These are phyloP conservation scores for Solanum piurae DNA, from an alignment of 257 asterid genomes.

Conservation along the genomic window DNA sequence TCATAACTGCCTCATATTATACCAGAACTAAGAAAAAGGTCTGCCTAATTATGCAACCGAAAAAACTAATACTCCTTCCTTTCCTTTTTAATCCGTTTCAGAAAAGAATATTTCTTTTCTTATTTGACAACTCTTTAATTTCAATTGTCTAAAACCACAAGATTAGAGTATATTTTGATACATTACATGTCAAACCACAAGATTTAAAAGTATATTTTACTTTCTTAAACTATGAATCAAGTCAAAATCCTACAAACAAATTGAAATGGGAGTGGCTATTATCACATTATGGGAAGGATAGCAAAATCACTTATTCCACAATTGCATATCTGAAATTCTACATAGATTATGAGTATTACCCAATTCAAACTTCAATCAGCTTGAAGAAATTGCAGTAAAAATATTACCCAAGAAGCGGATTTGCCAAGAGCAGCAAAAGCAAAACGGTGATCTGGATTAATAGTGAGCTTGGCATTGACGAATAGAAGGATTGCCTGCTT, in stretches of 20 bases:
- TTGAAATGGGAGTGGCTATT: neutral
- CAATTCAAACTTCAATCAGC: neutral
- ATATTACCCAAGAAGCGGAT: conserved; percentile 47
- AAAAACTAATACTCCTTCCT: neutral
- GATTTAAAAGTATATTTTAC: neutral
- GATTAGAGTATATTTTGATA: neutral
- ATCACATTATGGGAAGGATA: neutral
- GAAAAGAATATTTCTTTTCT: neutral
- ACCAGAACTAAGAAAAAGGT: neutral
- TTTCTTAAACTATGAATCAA: neutral
- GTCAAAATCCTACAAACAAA: neutral
- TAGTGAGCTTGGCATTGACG: conserved; percentile 71
- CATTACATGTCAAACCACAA: neutral
- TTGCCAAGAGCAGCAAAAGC: conserved; percentile 63
- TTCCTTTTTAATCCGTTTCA: neutral
- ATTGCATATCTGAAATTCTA: neutral
- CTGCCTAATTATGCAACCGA: neutral
- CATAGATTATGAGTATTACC: neutral
- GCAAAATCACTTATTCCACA: neutral
- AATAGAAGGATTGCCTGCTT: conserved; percentile 75
- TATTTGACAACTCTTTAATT: neutral
- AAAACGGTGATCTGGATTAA: conserved; percentile 83
- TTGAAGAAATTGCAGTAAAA: neutral
- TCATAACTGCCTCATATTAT: neutral
- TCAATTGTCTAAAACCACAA: neutral